A percentile compares a stretch with the other conserved stretches of the same genome.
Evolutionary conservation across 164 flowering plant species (phyloP).

Genomic region (Vitis cinerea): DNA sequence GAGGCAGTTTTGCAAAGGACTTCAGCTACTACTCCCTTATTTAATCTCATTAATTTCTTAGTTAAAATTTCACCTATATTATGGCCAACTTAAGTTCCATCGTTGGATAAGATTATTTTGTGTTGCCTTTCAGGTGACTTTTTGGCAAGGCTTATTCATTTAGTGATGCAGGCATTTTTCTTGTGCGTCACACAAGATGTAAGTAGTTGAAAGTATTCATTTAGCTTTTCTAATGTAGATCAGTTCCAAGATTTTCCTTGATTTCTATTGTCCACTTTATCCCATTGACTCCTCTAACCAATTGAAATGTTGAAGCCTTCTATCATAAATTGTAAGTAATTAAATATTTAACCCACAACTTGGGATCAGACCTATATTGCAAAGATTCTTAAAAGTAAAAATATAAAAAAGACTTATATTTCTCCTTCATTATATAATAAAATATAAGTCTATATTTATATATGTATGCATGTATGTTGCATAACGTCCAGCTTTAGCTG

Average conservation of each 20-base stretch:
- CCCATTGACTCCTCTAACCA: too few species aligned
- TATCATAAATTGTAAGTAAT: too few species aligned
- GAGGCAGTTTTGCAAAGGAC: background rate
- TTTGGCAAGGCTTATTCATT: background rate
- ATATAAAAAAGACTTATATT: too few species aligned
- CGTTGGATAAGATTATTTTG: background rate
- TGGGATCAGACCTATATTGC: too few species aligned
- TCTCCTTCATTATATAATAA: too few species aligned
- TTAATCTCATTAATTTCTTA: background rate
- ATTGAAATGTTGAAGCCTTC: too few species aligned
- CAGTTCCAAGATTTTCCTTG: background rate
- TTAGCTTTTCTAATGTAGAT: background rate
- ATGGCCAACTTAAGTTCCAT: background rate
- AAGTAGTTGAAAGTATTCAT: slow-evolving; percentile 4
- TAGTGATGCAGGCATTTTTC: background rate
- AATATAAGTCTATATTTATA: too few species aligned
- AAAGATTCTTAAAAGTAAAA: too few species aligned
- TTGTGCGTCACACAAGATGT: background rate
- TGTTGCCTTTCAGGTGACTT: slow-evolving; percentile 7
- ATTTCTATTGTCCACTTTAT: too few species aligned
- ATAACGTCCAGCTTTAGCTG: too few species aligned
- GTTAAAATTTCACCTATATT: background rate
- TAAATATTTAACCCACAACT: too few species aligned
- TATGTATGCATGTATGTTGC: too few species aligned
- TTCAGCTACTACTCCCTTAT: background rate